Base-by-base conservation (phyloP, 768 basidiomycete species). In the Boletus pseudo-olivaceus region DNA sequence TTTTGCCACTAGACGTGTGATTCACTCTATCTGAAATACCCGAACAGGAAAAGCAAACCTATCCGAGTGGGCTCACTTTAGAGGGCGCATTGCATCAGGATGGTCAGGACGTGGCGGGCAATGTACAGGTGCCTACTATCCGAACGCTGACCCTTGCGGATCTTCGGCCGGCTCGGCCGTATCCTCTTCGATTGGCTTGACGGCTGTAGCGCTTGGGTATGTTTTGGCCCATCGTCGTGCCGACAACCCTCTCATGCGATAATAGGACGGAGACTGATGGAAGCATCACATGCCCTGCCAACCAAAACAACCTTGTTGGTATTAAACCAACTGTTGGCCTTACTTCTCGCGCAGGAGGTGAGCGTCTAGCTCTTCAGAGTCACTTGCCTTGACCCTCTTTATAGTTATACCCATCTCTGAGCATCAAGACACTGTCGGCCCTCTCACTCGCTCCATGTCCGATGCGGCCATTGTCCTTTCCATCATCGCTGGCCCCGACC, bases 261-360 rank as follows among this genome's bases (percentile, higher is more conserved):
- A 26, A 39, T 30, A 67, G 66, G 10, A 73, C 78, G 4, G 80
- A 82, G 51, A 81, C 81, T 0, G 76, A 79, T 53, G 80, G 83
- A 7, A 81, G 81, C 49, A 82, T 83, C 27, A 78, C 73, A 4
- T 82, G 76, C 55, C 84, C 82, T 23, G 66, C 78, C 0, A 74
- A 72, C 58, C 65, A 74, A 19, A 83, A 83, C 49, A 83, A 83
- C 56, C 39, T 83, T 6, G 83, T 74, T 4, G 83, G 82, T 0
- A 80, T 85, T 44, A 83, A 83, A 58, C 81, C 84, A 0, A 84
- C 80, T 3, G 75, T 84, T 9, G 83, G 83, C 0, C 65, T 83
- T 33, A 82, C 81, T 4, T 84, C 82, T 5, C 73, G 82, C 14
- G 79, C 81, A 15, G 83, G 82, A 65, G 83, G 83, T 79, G 53